These are phyloP conservation scores for Lablab purpureus DNA, from an alignment of 306 rosid species.

Conservation along the genomic window DNA sequence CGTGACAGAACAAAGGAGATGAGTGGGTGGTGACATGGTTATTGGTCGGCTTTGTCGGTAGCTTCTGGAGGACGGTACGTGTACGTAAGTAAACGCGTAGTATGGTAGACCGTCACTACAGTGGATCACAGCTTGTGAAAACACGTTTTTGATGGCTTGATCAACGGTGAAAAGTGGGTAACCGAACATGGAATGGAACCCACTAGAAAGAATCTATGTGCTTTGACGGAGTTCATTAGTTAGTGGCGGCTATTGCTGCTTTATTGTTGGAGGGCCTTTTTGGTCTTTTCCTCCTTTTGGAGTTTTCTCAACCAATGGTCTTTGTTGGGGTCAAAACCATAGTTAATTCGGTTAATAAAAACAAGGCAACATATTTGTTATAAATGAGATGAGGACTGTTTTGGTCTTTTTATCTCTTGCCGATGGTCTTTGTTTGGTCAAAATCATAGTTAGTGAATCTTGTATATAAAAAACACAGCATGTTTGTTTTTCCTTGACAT, in stretches of 20 bases:
- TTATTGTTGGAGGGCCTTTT: neutral
- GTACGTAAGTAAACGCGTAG: constrained; percentile 43
- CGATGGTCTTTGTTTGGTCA: neutral
- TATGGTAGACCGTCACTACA: constrained; percentile 6
- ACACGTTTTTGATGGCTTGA: constrained; percentile 41
- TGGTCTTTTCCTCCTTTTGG: too few relatives aligned
- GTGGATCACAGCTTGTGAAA: neutral
- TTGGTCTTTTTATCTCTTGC: neutral
- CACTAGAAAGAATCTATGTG: neutral
- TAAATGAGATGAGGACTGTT: neutral
- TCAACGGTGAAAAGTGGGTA: constrained; percentile 40
- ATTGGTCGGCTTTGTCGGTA: constrained; percentile 71
- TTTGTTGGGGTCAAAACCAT: neutral
- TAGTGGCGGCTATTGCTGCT: constrained; percentile 43
- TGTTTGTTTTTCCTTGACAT: too few relatives aligned
- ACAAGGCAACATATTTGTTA: too few relatives aligned
- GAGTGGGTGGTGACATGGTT: constrained; percentile 58
- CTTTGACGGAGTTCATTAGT: constrained; percentile 48
- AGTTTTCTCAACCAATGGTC: neutral
- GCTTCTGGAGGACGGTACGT: constrained; percentile 50
- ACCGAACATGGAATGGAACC: constrained; percentile 9
- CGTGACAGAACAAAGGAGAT: neutral
- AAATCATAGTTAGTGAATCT: neutral
- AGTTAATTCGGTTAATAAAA: too few relatives aligned
- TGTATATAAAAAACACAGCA: too few relatives aligned